Evolutionary conservation across 1,284 basidiomycete species (phyloP).

Genomic region (Malassezia furfur): DNA sequence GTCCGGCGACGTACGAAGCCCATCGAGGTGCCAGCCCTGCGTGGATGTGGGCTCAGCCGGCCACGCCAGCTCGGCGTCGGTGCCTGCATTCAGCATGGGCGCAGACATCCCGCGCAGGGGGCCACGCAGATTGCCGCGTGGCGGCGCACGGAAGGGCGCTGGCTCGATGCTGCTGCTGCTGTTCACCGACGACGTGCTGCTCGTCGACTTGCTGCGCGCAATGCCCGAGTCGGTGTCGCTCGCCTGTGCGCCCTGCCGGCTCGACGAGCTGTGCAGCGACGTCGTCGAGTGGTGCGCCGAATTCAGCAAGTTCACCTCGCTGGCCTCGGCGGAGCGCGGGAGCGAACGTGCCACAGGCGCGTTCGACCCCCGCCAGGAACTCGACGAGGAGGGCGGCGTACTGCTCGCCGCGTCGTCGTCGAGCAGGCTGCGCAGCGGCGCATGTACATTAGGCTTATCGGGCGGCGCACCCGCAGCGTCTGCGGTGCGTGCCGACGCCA

Average conservation of each 20-base stretch:
- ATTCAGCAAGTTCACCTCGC: no score
- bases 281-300: no score
- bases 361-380: no score
- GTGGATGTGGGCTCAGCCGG: constrained; percentile 22
- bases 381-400: neutral
- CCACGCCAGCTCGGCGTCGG: no score
- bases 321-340: no score
- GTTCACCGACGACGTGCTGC: constrained; percentile 39
- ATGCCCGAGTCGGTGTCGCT: constrained; percentile 16
- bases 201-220: constrained; percentile 40
- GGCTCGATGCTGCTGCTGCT: constrained; percentile 45
- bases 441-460: neutral
- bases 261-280: no score
- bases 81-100: no score
- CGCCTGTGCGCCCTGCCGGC: neutral
- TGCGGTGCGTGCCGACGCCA: no score
- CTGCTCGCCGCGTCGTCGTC: neutral
- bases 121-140: constrained; percentile 30
- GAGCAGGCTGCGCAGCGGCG: neutral
- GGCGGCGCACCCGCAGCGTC: no score
- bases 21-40: constrained; percentile 5
- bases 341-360: no score
- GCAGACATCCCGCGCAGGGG: no score
- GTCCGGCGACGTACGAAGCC: neutral
- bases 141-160: constrained; percentile 41